Evolutionary conservation across 345 rosid genomes (phyloP), one percentile per base, ranked within the genome.

Genomic region (Corchorus capsularis): DNA sequence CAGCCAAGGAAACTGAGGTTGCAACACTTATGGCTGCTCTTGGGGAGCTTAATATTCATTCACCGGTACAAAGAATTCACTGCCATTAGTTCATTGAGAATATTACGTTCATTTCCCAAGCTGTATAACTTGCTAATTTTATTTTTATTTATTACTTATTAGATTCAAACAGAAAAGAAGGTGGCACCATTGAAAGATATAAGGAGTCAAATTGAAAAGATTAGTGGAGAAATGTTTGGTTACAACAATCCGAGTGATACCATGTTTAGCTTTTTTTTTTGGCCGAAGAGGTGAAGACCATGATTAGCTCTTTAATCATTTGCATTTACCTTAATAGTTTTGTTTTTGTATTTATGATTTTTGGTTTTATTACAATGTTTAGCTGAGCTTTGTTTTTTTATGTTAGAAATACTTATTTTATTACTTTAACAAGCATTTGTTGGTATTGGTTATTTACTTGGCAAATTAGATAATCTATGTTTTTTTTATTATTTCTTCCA

Each of bases 1-100:
- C 97, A 71, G 83, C 97, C 55, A 89, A 87, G 71, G 99, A 95
- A 87, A 97, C 99, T 65, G 99, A 95, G 82, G 85, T 93, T 80
- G 98, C 99, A 64, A 89, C 98, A 34, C 88, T 95, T 43, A 84
- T 88, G 87, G 99, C 98, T 69, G 83, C 97, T 27, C 96, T 95
- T 35, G 99, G 98, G 46, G 93, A 92, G 11, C 88, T 89, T 73
- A 87, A 89, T 81, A 63, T 88, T 80, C 86, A 85, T 65, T 92
- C 92, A 68, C 90, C 85, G 78, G 98, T 95, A 87, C 37, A 59
- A 46, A 62, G 41, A 70, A 61, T 64, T 62, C 65, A 32, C 53
- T 47, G 19, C 50, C 62, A 63, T 50, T 45, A 41, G 67, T 41
- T 55, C 53, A 37, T 66, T 19, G 15, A 22, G 2, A 39, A n/a